These are phyloP conservation scores for Raffaelea deltoideospora DNA, from an alignment of 2,329 filamentous ascomycete species.

Conservation along the genomic window DNA sequence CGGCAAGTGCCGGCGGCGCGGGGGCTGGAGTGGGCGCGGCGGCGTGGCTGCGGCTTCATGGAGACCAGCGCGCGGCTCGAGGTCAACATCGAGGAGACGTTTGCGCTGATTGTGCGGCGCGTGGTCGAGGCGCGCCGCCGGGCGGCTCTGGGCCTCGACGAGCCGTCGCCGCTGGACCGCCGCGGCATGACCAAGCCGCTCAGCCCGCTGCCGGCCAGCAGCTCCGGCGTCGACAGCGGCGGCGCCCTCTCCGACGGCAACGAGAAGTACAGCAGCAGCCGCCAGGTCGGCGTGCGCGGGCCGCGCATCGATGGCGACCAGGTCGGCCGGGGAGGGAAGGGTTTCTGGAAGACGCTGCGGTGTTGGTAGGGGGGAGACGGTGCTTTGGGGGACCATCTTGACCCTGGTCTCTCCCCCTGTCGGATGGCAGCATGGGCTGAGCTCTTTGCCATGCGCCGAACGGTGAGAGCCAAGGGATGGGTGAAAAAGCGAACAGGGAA, in stretches of 20 bases:
- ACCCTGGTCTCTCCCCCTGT: too few species aligned
- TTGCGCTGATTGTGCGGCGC: slow-evolving; percentile 51
- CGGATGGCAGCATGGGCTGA: too few species aligned
- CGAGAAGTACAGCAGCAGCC: slow-evolving; percentile 4
- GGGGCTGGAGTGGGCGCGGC: slow-evolving; percentile 64
- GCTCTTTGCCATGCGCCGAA: too few species aligned
- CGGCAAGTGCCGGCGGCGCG: slow-evolving; percentile 53
- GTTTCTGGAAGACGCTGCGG: slow-evolving; percentile 41
- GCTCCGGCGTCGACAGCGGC: slow-evolving; percentile 13
- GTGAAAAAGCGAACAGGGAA: too few species aligned
- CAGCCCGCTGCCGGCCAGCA: slow-evolving; percentile 30
- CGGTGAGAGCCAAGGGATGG: too few species aligned
- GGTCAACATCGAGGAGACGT: slow-evolving; percentile 83
- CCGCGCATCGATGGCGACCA: slow-evolving; percentile 27
- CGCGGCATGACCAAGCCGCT: slow-evolving; percentile 43
- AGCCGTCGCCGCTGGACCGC: slow-evolving; percentile 20
- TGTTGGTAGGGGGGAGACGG: slow-evolving; percentile 29
- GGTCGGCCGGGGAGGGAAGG: slow-evolving; percentile 23
- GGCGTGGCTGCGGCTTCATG: slow-evolving; percentile 68
- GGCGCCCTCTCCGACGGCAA: background rate
- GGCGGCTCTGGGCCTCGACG: slow-evolving; percentile 14
- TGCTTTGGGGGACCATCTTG: background rate
- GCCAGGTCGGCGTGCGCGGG: slow-evolving; percentile 28
- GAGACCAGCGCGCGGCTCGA: slow-evolving; percentile 73
- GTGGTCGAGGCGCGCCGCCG: slow-evolving; percentile 42